phyloP scores from a whole-genome alignment of 2,329 filamentous ascomycete genomes.

The Furcasterigmium sp. region DNA sequence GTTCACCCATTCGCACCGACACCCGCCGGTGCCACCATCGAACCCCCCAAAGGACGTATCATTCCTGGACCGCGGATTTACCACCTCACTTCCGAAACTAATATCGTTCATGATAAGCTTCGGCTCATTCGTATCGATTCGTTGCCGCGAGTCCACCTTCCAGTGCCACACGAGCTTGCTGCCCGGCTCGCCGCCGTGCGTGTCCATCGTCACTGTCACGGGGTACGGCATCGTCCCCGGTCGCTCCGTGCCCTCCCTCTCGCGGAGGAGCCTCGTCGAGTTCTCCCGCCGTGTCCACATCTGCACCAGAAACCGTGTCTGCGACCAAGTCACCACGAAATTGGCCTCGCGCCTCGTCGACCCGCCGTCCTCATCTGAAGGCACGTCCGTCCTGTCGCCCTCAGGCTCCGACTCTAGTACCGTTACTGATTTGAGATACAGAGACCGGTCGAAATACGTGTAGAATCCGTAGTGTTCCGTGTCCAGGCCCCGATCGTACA shows the following conservation, averaged over 20 bases:
- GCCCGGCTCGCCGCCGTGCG: slow-evolving; percentile 51
- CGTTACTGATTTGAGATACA: slow-evolving; percentile 65
- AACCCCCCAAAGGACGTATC: slow-evolving; percentile 50
- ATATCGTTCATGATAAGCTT: slow-evolving; percentile 44
- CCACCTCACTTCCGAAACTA: slow-evolving; percentile 41
- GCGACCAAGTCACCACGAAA: slow-evolving; percentile 51
- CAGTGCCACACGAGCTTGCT: slow-evolving; percentile 52
- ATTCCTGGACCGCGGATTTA: slow-evolving; percentile 43
- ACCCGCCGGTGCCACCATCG: slow-evolving; percentile 60
- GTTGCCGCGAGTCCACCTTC: slow-evolving; percentile 39
- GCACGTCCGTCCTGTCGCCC: slow-evolving; percentile 30
- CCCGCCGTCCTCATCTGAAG: slow-evolving; percentile 51
- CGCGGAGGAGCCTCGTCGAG: slow-evolving; percentile 34
- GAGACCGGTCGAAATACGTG: slow-evolving; percentile 81
- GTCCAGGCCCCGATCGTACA: slow-evolving; percentile 75
- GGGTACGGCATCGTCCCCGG: slow-evolving; percentile 62
- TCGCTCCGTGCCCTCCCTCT: slow-evolving; percentile 25
- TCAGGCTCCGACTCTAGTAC: slow-evolving; percentile 30
- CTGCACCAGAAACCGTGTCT: slow-evolving; percentile 58
- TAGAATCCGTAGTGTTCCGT: slow-evolving; percentile 95
- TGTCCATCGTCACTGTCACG: slow-evolving; percentile 55
- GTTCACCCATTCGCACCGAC: slow-evolving; percentile 57
- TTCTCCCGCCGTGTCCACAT: slow-evolving; percentile 55
- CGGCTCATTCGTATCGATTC: slow-evolving; percentile 36
- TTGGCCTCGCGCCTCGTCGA: slow-evolving; percentile 46